Evolutionary conservation across 805 yeast species (phyloP).

Genomic region (Zygoascus bituminiphila): DNA sequence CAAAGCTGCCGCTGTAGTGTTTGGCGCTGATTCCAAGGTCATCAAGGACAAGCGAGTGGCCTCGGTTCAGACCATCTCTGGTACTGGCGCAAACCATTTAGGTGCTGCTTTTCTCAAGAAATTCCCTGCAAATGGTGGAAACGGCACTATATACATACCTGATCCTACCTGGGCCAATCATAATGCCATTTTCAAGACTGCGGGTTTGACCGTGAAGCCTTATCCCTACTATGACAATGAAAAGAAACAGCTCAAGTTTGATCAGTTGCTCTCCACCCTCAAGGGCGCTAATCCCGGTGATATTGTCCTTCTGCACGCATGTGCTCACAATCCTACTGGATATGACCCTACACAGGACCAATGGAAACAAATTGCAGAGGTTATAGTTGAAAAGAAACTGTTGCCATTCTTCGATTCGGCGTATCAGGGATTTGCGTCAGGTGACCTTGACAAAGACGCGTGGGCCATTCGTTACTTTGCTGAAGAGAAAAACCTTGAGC

Average conservation of each 20-base stretch:
- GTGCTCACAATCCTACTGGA: conserved; percentile 98
- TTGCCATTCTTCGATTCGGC: conserved; percentile 88
- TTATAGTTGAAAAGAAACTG: conserved; percentile 53
- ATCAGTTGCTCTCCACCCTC: conserved; percentile 58
- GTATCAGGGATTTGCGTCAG: conserved; percentile 95
- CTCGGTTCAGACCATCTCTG: conserved; percentile 71
- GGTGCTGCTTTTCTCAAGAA: conserved; percentile 64
- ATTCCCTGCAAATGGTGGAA: conserved; percentile 33
- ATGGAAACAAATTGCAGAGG: conserved; percentile 66
- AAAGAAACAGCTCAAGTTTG: conserved; percentile 61
- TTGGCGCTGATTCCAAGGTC: conserved; percentile 54
- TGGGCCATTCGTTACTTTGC: conserved; percentile 61
- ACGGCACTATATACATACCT: conserved; percentile 53
- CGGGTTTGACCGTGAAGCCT: conserved; percentile 56
- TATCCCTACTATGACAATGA: conserved; percentile 84
- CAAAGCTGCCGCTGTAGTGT: conserved; percentile 60
- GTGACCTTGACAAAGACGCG: conserved; percentile 75
- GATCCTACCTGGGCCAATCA: conserved; percentile 99
- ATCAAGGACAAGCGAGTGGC: conserved; percentile 43
- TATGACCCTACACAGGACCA: conserved; percentile 80
- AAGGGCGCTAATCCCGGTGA: conserved; percentile 62
- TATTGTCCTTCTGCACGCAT: conserved; percentile 77
- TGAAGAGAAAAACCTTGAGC: conserved; percentile 41
- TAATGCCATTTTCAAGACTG: conserved; percentile 63
- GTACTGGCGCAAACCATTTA: conserved; percentile 86